A percentile compares a stretch with the other conserved stretches of the same genome.
These are phyloP conservation scores for Phaeosphaeriaceae sp. DNA, from an alignment of 2,329 filamentous ascomycete species.

Conservation along the genomic window DNA sequence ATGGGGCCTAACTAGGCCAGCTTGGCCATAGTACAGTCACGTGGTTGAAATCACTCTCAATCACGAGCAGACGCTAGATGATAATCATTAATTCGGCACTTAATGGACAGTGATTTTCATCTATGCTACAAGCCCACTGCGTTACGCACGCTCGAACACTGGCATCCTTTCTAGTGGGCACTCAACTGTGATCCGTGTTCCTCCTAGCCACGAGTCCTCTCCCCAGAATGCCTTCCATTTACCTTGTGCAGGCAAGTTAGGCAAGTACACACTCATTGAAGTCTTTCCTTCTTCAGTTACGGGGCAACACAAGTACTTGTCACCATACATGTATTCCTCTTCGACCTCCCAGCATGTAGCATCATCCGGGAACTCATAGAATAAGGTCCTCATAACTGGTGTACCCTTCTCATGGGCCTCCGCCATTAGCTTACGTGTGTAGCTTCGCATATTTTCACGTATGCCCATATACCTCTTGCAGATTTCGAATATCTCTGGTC, in stretches of 20 bases:
- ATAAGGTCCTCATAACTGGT: conserved; percentile 67
- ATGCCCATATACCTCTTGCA: conserved; percentile 65
- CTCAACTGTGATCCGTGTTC: conserved; percentile 49
- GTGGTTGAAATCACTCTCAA: not conserved
- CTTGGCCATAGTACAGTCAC: no score
- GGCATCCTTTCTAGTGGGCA: conserved; percentile 58
- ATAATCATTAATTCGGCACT: not conserved
- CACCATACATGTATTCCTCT: conserved; percentile 69
- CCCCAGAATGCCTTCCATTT: conserved; percentile 54
- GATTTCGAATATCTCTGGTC: conserved; percentile 65
- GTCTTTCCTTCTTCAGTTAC: conserved; percentile 59
- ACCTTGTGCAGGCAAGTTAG: conserved; percentile 38
- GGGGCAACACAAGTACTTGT: conserved; percentile 64
- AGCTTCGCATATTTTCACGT: conserved; percentile 64
- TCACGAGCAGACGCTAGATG: not conserved
- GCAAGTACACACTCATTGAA: conserved; percentile 60
- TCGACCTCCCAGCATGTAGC: conserved; percentile 62
- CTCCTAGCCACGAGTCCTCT: conserved; percentile 46
- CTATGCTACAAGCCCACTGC: not conserved
- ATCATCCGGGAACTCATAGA: conserved; percentile 69
- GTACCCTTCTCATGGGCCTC: conserved; percentile 65
- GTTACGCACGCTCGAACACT: conserved; percentile 47
- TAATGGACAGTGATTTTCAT: not conserved
- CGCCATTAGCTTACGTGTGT: conserved; percentile 64
- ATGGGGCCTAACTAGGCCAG: no score